Evolutionary conservation across 805 yeast species (phyloP).

Genomic region (Kuraishia ogatae): DNA sequence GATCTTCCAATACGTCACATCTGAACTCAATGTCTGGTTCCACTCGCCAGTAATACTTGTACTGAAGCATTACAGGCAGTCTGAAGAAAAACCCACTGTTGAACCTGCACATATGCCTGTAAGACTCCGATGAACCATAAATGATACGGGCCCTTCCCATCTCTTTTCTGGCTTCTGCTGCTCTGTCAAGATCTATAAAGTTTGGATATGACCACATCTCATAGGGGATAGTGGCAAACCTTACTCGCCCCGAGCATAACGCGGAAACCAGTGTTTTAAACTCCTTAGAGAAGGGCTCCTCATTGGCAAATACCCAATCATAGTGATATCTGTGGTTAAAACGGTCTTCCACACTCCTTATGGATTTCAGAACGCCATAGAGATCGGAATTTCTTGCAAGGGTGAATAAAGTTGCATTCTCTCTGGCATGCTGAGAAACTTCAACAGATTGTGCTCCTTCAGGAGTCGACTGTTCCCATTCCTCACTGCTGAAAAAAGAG

Average conservation of each 20-base stretch:
- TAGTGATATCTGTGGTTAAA: conserved; percentile 54
- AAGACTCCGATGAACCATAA: conserved; percentile 41
- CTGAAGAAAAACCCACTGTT: conserved; percentile 56
- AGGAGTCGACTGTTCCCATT: background rate
- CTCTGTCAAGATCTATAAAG: conserved; percentile 48
- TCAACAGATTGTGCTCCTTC: background rate
- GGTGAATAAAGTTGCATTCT: conserved; percentile 59
- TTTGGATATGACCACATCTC: conserved; percentile 64
- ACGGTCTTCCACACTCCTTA: conserved; percentile 52
- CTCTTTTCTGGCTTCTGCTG: conserved; percentile 33
- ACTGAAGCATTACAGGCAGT: conserved; percentile 32
- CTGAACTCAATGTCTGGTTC: conserved; percentile 49
- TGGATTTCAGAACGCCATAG: conserved; percentile 41
- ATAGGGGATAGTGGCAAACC: conserved; percentile 48
- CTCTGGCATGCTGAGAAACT: conserved; percentile 10
- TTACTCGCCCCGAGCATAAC: conserved; percentile 45
- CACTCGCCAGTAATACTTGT: conserved; percentile 52
- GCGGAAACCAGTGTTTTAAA: conserved; percentile 40
- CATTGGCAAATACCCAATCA: conserved; percentile 72
- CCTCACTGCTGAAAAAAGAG: background rate
- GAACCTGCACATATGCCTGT: conserved; percentile 66
- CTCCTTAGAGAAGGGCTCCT: conserved; percentile 47
- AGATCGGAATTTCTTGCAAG: conserved; percentile 60
- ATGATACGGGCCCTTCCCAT: conserved; percentile 33
- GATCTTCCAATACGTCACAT: conserved; percentile 52